Base-by-base conservation (phyloP, 208 protist species). In the Wallacemonas sp. region DNA sequence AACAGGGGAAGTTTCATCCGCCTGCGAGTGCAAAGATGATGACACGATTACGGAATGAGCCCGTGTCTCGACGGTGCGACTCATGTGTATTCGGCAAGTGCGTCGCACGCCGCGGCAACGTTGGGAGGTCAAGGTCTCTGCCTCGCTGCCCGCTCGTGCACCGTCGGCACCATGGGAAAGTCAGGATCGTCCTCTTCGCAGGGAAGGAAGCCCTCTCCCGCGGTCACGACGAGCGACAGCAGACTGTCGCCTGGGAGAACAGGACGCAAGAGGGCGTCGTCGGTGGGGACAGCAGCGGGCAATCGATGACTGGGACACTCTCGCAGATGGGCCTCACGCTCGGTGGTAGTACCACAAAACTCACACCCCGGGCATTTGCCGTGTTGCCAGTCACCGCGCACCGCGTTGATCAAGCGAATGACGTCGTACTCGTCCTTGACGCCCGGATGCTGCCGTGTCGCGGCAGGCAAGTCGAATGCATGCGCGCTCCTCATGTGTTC, bases 131-230 rank as follows among this genome's bases (percentile, higher is more conserved):
- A 41, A 34, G 8, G 38, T 69, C 55, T 62, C 42, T 63, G 32
- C 9, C 10, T 19, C 26, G 50, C 50, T 4, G 50, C 50, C n/a
- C 50, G 50, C 19, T 86, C 65, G 8, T 69, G 26, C 29, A 79
- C 38, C 10, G 88, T 94, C 0, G 88, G 85, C 45, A 89, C 83
- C 82, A 94, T 87, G 13, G 88, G 85, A 61, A 83, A 94, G 38
- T 92, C 88, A 0, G 75, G 76, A n/a, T 87, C 88, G 17, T 63
- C 78, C 29, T 74, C 60, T 26, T 81, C 78, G 9, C 55, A 39
- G 1, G 32, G 63, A 13, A 90, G 46, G 36, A 86, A 81, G 15
- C 84, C 68, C 27, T 73, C 80, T 24, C 72, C 82, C 15, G 66
- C 59, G 1, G 82, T 74, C 21, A 91, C 72, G 1, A 94, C 65